Base-by-base conservation (phyloP, 768 basidiomycete genomes). In the Suillus lakei region DNA sequence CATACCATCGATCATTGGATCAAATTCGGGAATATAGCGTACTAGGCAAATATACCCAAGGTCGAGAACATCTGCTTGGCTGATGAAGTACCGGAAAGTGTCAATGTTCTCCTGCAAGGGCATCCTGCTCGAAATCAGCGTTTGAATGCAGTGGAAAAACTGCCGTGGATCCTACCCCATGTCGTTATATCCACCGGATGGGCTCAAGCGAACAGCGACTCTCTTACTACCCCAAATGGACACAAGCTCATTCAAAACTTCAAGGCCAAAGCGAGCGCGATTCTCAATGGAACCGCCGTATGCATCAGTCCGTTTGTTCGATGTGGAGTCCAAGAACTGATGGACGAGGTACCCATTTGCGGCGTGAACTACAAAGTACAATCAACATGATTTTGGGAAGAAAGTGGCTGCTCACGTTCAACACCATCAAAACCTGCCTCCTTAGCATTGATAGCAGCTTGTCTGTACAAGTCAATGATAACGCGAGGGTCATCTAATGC, bases 271-370 rank as follows among this genome's bases (percentile, higher is more conserved):
- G 4, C 86, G 76, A 1, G 81, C 71, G 21, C 88, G 82, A 72
- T 87, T 87, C 74, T 87, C 85, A 48, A 84, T 65, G 46, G 81
- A 83, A 5, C 88, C 89, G 10, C 89, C 89, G 79, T 85, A 91
- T 61, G 82, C 71, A 74, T 88, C 88, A 16, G 82, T 85, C 23
- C 87, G 82, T 41, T 79, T 69, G 74, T 88, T 88, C 23, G 82
- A 72, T 2, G 72, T 78, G 56, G 70, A 74, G 64, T 87, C 84
- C 21, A 86, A 72, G 78, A 88, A 87, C 65, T 88, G 85, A 63
- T 82, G 74, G 39, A 82, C 61, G 13, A 85, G 72, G 64, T 83
- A 84, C 0, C 84, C 84, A 61, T 78, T 79, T 15, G 82, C 82
- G 18, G 79, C 78, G 56, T 81, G 81, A 69, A 87, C 73, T 84